These are phyloP conservation scores for Solanum pimpinellifolium DNA, from an alignment of 257 asterid species.

Conservation along the genomic window DNA sequence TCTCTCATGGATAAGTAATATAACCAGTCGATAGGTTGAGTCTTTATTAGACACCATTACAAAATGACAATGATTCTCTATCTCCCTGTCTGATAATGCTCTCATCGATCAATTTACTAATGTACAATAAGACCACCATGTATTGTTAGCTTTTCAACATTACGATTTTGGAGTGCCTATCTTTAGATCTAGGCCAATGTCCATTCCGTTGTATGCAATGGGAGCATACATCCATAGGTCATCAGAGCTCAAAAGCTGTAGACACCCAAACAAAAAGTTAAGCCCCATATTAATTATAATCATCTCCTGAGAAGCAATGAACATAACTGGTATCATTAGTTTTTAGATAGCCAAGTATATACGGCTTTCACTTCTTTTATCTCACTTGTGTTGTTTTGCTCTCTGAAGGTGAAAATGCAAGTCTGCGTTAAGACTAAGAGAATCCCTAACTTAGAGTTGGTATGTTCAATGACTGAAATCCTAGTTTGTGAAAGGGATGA, in stretches of 20 bases:
- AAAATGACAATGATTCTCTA: not conserved
- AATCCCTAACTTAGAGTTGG: not conserved
- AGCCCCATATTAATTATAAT: not conserved
- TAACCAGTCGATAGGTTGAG: not conserved
- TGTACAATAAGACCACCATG: not conserved
- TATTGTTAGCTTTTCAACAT: not conserved
- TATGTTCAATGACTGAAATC: not conserved
- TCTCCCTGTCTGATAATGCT: not conserved
- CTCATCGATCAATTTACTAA: not conserved
- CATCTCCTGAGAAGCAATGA: not conserved
- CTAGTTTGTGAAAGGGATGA: not conserved
- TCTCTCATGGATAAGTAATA: not conserved
- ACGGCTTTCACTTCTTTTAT: not conserved
- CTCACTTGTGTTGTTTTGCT: not conserved
- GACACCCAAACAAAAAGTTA: not conserved
- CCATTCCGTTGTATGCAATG: slow-evolving; percentile 72
- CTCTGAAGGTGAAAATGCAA: not conserved
- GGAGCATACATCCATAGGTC: slow-evolving; percentile 93
- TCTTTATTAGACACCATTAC: not conserved
- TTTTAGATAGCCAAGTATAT: not conserved
- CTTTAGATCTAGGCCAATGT: slow-evolving; percentile 43
- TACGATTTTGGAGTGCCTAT: not conserved
- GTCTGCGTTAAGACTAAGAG: not conserved
- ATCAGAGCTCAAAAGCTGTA: slow-evolving; percentile 75
- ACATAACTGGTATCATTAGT: not conserved